Evolutionary conservation across 306 rosid genomes (phyloP).

Genomic region (Inga oerstediana): DNA sequence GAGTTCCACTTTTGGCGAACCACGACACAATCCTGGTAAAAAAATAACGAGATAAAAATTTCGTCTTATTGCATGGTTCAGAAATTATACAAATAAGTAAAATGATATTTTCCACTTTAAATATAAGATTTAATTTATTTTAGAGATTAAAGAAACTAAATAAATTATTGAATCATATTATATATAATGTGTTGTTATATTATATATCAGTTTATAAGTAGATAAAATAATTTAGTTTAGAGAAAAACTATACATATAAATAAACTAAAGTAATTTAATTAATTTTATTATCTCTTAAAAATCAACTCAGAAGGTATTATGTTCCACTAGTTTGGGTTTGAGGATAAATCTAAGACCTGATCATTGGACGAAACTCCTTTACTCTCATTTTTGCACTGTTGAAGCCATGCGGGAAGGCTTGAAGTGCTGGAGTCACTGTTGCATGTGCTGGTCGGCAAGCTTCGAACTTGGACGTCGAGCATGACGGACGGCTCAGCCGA

Average conservation of each 20-base stretch:
- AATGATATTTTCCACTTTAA: not conserved
- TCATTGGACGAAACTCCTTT: constrained; percentile 46
- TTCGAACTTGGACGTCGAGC: constrained; percentile 63
- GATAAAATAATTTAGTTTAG: too few species aligned
- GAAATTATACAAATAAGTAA: not conserved
- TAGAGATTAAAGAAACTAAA: too few species aligned
- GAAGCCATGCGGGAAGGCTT: constrained; percentile 98
- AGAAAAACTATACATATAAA: too few species aligned
- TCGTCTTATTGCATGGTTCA: not conserved
- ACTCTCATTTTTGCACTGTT: constrained; percentile 79
- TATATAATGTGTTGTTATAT: too few species aligned
- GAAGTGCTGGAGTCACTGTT: constrained; percentile 66
- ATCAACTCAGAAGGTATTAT: not conserved
- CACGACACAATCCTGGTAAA: constrained; percentile 62
- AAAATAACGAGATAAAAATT: constrained; percentile 42
- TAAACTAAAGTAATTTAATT: too few species aligned
- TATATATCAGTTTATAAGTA: too few species aligned
- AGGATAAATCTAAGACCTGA: constrained; percentile 55
- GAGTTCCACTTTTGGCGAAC: constrained; percentile 83
- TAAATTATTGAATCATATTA: too few species aligned
- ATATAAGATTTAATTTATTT: too few species aligned
- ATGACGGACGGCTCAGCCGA: constrained; percentile 59
- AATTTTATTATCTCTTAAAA: too few species aligned
- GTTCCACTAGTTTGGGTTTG: not conserved
- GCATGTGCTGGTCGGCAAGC: constrained; percentile 54